phyloP scores from a whole-genome alignment of 352 stramenopile genomes.

The Phytophthora pistaciae region DNA sequence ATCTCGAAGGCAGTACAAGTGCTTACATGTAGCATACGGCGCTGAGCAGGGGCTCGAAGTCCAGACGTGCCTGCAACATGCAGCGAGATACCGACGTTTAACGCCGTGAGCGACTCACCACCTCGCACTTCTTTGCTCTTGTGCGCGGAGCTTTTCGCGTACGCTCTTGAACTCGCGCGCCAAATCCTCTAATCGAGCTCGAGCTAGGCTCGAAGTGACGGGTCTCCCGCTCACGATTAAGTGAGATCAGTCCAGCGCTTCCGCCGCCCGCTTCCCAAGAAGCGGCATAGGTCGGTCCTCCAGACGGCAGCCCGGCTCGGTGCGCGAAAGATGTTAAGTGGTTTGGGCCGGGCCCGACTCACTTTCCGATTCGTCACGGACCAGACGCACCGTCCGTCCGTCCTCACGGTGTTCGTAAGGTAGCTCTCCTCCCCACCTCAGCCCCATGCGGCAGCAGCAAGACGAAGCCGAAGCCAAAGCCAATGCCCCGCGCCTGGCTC shows the following conservation, averaged over 20 bases:
- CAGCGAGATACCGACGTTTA: constrained; percentile 1
- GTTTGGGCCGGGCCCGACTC: constrained; percentile 5
- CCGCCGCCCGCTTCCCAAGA: background rate
- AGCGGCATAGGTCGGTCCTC: background rate
- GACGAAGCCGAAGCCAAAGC: constrained; percentile 21
- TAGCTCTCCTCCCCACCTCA: background rate
- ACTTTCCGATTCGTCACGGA: constrained; percentile 29
- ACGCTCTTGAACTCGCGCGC: constrained; percentile 3
- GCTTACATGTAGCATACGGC: background rate
- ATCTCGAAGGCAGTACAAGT: too few species aligned
- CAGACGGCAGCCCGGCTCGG: background rate
- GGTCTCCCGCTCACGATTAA: background rate
- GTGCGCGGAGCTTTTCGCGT: background rate
- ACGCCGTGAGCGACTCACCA: background rate
- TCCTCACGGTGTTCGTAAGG: constrained; percentile 10
- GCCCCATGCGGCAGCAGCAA: constrained; percentile 12
- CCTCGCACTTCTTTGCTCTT: constrained; percentile 3
- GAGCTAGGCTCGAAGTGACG: background rate
- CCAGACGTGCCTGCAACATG: background rate
- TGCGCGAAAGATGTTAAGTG: constrained; percentile 20
- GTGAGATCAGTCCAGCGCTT: constrained; percentile 15
- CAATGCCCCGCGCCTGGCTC: constrained; percentile 18
- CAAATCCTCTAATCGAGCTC: constrained; percentile 6
- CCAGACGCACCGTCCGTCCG: background rate
- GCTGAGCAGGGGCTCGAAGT: background rate